These are phyloP conservation scores for Metschnikowia hibisci DNA, from an alignment of 805 yeast species.

Conservation along the genomic window DNA sequence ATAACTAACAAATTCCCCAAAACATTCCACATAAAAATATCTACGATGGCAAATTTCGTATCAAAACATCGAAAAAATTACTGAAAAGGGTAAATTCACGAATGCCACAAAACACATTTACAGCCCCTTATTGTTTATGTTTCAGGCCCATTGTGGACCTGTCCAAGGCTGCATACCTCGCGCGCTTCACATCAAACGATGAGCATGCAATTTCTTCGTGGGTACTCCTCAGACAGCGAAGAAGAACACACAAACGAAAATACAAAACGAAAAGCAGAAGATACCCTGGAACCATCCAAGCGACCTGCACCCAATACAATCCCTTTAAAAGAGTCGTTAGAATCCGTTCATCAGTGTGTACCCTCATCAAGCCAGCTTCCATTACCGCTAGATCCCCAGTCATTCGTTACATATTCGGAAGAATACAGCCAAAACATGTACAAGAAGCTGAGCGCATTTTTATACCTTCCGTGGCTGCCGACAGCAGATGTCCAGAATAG, in stretches of 20 bases:
- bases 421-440: slow-evolving; percentile 20
- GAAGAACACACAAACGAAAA: not conserved
- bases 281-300: not conserved
- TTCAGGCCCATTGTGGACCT: not conserved
- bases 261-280: not conserved
- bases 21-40: too few relatives aligned
- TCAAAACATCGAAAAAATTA: too few relatives aligned
- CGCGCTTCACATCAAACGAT: not conserved
- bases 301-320: not conserved
- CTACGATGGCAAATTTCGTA: too few relatives aligned
- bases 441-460: slow-evolving; percentile 12
- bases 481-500: not conserved
- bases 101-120: too few relatives aligned
- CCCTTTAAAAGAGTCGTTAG: too few relatives aligned
- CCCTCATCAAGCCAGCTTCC: not conserved
- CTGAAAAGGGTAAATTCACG: too few relatives aligned
- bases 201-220: slow-evolving; percentile 6
- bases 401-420: slow-evolving; percentile 15
- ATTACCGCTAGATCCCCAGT: slow-evolving; percentile 1
- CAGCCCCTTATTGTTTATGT: too few relatives aligned
- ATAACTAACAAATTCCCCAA: too few relatives aligned
- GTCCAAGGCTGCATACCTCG: not conserved
- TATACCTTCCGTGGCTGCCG: slow-evolving; percentile 21
- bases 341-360: not conserved
- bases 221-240: slow-evolving; percentile 3